A percentile compares a stretch with the other conserved stretches of the same genome.
Evolutionary conservation across 177 flowering plant genomes (phyloP).

Genomic region (Vitis hybrid): DNA sequence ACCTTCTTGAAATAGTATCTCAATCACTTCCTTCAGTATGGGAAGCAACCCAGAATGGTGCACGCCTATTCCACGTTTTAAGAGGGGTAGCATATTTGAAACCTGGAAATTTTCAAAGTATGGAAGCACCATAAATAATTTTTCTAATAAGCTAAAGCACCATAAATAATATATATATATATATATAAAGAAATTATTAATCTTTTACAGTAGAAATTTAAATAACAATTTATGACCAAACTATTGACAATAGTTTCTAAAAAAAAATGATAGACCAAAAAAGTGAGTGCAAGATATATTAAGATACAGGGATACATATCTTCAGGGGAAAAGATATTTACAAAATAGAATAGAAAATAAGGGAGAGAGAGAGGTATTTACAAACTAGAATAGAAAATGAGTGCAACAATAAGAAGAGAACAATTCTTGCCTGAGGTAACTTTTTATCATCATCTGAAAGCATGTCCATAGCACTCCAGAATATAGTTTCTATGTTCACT

Average conservation of each 20-base stretch:
- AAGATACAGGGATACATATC: no score
- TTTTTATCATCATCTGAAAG: constrained; percentile 98
- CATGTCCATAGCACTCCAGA: constrained; percentile 99
- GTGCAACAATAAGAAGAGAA: not conserved
- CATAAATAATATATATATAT: not conserved
- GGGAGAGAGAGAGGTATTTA: not conserved
- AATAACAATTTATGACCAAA: no score
- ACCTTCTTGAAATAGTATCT: constrained; percentile 98
- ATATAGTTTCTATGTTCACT: constrained; percentile 72
- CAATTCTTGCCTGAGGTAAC: constrained; percentile 83
- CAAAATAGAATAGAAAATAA: not conserved
- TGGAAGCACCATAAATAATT: no score
- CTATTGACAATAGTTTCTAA: no score
- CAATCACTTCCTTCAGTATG: constrained; percentile 96
- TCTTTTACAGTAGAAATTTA: no score
- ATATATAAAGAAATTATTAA: no score
- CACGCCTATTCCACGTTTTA: constrained; percentile 98
- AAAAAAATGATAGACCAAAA: no score
- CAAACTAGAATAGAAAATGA: not conserved
- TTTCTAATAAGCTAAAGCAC: not conserved
- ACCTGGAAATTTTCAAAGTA: constrained; percentile 51
- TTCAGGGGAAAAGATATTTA: no score
- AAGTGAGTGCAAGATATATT: no score
- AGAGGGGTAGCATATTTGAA: constrained; percentile 83
- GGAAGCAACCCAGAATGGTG: constrained; percentile 99